Evolutionary conservation across 75 land plant species (phyloP).

Genomic region (Pseudotsuga menziesii): DNA sequence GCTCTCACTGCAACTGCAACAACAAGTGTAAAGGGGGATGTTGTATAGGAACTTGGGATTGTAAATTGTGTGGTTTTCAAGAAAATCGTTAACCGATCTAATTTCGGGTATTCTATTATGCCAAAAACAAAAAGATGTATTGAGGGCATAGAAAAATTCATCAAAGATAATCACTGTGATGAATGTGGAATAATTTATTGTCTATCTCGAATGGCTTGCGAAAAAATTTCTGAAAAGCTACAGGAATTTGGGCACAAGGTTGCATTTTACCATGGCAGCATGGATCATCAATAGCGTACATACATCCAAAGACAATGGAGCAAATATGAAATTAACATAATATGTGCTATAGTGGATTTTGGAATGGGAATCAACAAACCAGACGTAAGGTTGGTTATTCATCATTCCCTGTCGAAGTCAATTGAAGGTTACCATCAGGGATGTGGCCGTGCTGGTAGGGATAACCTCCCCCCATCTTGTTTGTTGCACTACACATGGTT

Average conservation of each 20-base stretch:
- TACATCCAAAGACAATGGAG: constrained; percentile 92
- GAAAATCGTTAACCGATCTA: too few relatives aligned
- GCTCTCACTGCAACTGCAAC: too few relatives aligned
- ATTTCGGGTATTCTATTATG: too few relatives aligned
- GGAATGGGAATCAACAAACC: constrained; percentile 99
- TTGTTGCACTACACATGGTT: constrained; percentile 91
- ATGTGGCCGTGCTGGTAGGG: constrained; percentile 99
- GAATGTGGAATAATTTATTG: too few relatives aligned
- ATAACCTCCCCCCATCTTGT: constrained; percentile 89
- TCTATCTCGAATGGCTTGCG: too few relatives aligned
- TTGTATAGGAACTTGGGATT: too few relatives aligned
- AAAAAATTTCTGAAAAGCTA: too few relatives aligned
- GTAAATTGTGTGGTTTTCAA: too few relatives aligned
- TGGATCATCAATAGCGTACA: constrained; percentile 84
- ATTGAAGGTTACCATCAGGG: constrained; percentile 99
- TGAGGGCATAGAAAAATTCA: too few relatives aligned
- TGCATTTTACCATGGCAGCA: constrained; percentile 92
- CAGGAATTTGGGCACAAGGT: constrained; percentile 92
- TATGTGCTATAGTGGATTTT: constrained; percentile 98
- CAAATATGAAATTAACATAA: constrained; percentile 91
- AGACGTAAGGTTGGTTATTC: constrained; percentile 98
- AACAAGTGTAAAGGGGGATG: too few relatives aligned
- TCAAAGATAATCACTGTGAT: too few relatives aligned
- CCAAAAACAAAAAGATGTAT: too few relatives aligned
- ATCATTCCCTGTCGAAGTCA: constrained; percentile 96